Base-by-base conservation (phyloP, 208 protist species). In the Angomonas deanei region DNA sequence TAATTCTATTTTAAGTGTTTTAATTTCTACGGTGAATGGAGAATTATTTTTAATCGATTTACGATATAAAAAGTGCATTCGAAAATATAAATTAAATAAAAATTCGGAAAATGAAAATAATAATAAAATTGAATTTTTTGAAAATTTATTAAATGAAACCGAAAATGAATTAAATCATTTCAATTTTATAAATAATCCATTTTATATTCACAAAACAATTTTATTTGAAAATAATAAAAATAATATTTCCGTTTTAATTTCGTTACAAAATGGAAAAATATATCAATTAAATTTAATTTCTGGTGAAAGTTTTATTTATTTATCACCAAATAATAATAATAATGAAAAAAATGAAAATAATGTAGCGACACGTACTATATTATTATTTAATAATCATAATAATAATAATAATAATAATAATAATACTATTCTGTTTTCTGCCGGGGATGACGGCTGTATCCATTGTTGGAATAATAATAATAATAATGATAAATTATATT, bases 391-490 rank as follows among this genome's bases (percentile, higher is more conserved):
- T 42, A 42, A 42, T 42, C 8, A n/a, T 42, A 42, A 42, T 42
- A 42, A 42, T 42, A 42, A n/a, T 42, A 42, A 42, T 42, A 42
- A 42, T 42, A 42, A 42, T 42, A 42, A 42, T 42, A 42, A 42
- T 42, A n/a, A 15, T 42, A 42, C 8, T 42, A 42, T 60, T 19
- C 66, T 93, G 17, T 74, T 89, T 27, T 86, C 87, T 1, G 87
- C 74, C n/a, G 60, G 69, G 50, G 77, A 87, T 47, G 84, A 91
- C 21, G 84, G 81, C 48, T 76, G 64, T 48, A 78, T 93, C 21
- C 69, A 82, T 2, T 62, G 62, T 61, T 93, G 87, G 87, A 28
- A 27, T 62, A 24, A n/a, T 49, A n/a, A n/a, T 62, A 32, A 49
- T 50, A 24, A 47, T 50, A 47, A 47, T 39, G 23, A 32, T 62